Evolutionary conservation across 2,329 filamentous ascomycete species (phyloP).

Genomic region (Nemania diffusa): DNA sequence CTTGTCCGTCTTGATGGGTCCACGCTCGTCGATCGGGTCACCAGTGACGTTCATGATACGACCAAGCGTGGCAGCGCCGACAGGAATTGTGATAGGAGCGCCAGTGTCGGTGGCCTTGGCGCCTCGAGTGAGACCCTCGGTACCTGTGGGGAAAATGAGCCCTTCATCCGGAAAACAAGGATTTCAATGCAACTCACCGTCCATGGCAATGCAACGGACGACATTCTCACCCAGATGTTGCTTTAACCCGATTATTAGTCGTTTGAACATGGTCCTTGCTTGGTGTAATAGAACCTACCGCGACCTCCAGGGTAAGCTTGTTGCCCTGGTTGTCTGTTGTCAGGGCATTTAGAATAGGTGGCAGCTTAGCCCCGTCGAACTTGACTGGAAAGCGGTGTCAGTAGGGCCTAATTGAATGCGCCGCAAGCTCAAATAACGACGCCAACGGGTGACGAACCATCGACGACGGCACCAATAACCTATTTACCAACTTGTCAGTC

Average conservation of each 20-base stretch:
- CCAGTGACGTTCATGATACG: slow-evolving; percentile 99
- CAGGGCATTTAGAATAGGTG: slow-evolving; percentile 96
- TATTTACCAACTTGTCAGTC: slow-evolving; percentile 66
- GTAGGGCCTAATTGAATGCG: slow-evolving; percentile 23
- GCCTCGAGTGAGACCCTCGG: slow-evolving; percentile 98
- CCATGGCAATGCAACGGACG: slow-evolving; percentile 99
- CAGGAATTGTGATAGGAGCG: slow-evolving; percentile 93
- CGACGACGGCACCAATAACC: slow-evolving; percentile 99
- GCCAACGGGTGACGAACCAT: slow-evolving; percentile 73
- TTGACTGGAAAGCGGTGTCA: slow-evolving; percentile 75
- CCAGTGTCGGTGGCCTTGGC: slow-evolving; percentile 87
- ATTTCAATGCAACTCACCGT: slow-evolving; percentile 73
- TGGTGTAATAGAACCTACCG: slow-evolving; percentile 69
- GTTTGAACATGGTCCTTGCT: slow-evolving; percentile 13
- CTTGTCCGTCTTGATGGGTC: slow-evolving; percentile 94
- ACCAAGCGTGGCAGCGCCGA: slow-evolving; percentile 91
- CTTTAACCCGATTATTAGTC: slow-evolving; percentile 63
- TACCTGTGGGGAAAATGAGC: slow-evolving; percentile 70
- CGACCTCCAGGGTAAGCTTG: slow-evolving; percentile 95
- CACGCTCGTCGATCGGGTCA: slow-evolving; percentile 99
- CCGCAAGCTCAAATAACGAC: slow-evolving; percentile 19
- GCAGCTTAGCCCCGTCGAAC: slow-evolving; percentile 93
- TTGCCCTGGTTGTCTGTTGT: slow-evolving; percentile 90
- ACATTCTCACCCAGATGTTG: slow-evolving; percentile 99
- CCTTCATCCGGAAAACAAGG: slow-evolving; percentile 23